Base-by-base conservation (phyloP, 2,329 filamentous ascomycete species). In the Penicillium sp. region DNA sequence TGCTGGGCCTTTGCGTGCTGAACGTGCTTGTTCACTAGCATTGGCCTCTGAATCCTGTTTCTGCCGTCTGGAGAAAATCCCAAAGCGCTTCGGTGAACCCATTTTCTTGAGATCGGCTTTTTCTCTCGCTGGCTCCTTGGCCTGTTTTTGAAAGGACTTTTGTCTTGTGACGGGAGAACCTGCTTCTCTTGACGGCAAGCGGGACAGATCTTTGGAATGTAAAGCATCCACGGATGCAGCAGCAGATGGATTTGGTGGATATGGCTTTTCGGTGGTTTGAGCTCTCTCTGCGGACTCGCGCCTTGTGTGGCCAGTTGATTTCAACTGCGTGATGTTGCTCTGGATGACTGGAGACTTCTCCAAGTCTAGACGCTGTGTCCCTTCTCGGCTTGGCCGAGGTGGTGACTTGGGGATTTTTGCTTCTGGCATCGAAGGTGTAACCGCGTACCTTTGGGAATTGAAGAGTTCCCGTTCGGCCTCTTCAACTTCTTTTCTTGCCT, bases 61-160 rank as follows among this genome's bases (percentile, higher is more conserved):
- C 10, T 79, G 79, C 39, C 79, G 80, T 48, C 83, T 77, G 6
- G 81, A 72, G 53, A 95, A 94, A 37, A 95, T 73, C 1, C 84
- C 82, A 59, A 95, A 92, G 2, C 83, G 77, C 72, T 80, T 40
- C 69, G 77, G 27, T 67, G 66, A 57, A 22, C 35, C 44, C 6
- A 54, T 37, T 28, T 46, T 55, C 7, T 61, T 60, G 3, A 54
- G 25, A 34, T 60, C 60, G 10, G 60, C 52, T 12, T 50, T 47
- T 26, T 64, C 42, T 33, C 44, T 52, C 1, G 47, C 37, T 3
- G 44, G 42, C 29, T 55, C 51, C 29, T 51, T 63, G 20, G 55
- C 57, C 25, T 59, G 44, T 67, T 52, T 75, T 66, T 47, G 56
- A 9, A 57, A 50, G 4, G 55, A 47, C 30, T 59, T 60, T 2